Percentiles rank a stretch among this genome's conserved stretches.
Evolutionary conservation across 768 basidiomycete genomes (phyloP).

Genomic region (Russula virescens): DNA sequence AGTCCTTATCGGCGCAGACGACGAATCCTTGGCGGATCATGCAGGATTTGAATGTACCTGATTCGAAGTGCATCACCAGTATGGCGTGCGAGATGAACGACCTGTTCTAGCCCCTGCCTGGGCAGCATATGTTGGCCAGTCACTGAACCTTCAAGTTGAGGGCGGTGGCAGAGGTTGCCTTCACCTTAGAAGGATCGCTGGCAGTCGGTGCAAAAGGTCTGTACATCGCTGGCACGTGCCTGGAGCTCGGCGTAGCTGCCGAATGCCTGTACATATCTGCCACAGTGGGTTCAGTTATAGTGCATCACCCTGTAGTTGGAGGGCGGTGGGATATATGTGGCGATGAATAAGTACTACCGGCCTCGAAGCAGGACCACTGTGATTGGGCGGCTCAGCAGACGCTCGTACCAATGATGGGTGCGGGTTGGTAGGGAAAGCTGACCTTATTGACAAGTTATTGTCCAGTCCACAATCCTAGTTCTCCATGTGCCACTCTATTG

Average conservation of each 20-base stretch:
- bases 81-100: constrained; percentile 48
- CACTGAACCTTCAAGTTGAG: constrained; percentile 48
- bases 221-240: constrained; percentile 22
- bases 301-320: too few relatives aligned
- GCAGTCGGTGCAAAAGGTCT: constrained; percentile 43
- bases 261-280: not conserved
- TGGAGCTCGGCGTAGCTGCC: not conserved
- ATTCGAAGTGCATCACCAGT: constrained; percentile 58
- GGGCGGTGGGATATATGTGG: too few relatives aligned
- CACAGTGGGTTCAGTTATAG: too few relatives aligned
- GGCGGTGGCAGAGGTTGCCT: constrained; percentile 42
- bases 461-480: too few relatives aligned
- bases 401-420: too few relatives aligned
- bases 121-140: constrained; percentile 34
- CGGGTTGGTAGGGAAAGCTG: too few relatives aligned
- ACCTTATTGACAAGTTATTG: too few relatives aligned
- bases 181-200: constrained; percentile 38
- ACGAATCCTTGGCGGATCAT: constrained; percentile 32
- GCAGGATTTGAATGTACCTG: constrained; percentile 50
- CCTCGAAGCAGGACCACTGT: too few relatives aligned
- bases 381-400: too few relatives aligned
- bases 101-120: constrained; percentile 38
- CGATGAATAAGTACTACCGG: too few relatives aligned
- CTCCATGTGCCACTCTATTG: too few relatives aligned
- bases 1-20: constrained; percentile 6